These are phyloP conservation scores for Rhipidocladum racemiflorum DNA, from an alignment of 176 grass and related monocot species.

Conservation along the genomic window DNA sequence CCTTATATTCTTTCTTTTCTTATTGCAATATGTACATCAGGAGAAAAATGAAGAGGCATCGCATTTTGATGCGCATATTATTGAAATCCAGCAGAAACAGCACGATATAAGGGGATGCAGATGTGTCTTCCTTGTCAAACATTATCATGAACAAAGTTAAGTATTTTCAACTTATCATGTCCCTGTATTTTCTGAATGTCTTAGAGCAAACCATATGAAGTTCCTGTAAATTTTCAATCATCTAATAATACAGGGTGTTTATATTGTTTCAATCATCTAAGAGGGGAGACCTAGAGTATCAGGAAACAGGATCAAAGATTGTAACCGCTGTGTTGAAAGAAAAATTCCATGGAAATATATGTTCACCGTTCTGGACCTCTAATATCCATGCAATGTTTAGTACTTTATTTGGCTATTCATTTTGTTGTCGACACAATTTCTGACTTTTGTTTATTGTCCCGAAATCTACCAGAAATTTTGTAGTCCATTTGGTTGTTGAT, in stretches of 20 bases:
- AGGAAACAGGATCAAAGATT: no score
- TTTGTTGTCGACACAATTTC: no score
- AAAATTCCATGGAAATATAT: no score
- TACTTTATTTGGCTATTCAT: no score
- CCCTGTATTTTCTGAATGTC: background rate
- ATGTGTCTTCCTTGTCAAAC: conserved; percentile 72
- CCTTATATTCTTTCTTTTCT: background rate
- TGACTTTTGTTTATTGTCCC: no score
- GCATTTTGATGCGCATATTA: conserved; percentile 83
- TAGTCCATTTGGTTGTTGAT: no score
- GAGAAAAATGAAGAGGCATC: conserved; percentile 69
- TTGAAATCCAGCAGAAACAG: conserved; percentile 63
- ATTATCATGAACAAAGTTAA: conserved; percentile 76
- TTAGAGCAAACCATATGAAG: background rate
- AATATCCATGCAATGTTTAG: no score
- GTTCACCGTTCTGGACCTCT: background rate
- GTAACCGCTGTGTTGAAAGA: no score
- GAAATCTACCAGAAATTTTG: no score
- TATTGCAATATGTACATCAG: conserved; percentile 33
- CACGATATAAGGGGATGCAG: conserved; percentile 97
- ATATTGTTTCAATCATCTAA: no score
- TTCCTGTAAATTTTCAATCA: background rate
- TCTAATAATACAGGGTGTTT: background rate
- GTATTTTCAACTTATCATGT: conserved; percentile 29
- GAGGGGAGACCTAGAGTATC: no score